phyloP scores from a whole-genome alignment of 2,329 filamentous ascomycete genomes.

The Ophiostoma sp. region DNA sequence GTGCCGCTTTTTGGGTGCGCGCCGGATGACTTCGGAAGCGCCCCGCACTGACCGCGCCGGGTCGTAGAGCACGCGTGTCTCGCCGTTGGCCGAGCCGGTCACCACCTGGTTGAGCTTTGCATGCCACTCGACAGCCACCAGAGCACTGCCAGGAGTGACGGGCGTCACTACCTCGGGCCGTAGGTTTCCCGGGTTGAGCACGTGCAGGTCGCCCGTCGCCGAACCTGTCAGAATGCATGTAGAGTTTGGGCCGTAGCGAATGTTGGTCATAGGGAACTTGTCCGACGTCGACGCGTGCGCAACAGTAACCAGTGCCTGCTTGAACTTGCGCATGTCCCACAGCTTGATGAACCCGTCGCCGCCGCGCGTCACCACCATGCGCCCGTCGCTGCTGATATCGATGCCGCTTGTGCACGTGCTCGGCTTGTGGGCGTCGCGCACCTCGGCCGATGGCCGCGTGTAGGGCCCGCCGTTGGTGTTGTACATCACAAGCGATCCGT shows the following conservation, averaged over 20 bases:
- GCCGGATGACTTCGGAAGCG: conserved; percentile 83
- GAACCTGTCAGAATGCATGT: conserved; percentile 87
- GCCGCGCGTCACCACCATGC: conserved; percentile 83
- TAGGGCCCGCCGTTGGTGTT: conserved; percentile 83
- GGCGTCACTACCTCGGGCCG: conserved; percentile 78
- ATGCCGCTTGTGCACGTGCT: conserved; percentile 89
- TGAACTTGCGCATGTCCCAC: conserved; percentile 97
- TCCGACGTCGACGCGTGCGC: conserved; percentile 76
- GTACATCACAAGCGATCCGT: conserved; percentile 90
- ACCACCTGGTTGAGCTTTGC: conserved; percentile 92
- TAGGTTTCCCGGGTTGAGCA: conserved; percentile 88
- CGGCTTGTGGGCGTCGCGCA: conserved; percentile 72
- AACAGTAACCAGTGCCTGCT: conserved; percentile 73
- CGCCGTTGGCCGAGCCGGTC: conserved; percentile 84
- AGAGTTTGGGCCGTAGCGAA: conserved; percentile 80
- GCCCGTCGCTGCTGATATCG: conserved; percentile 83
- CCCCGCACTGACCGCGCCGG: conserved; percentile 75
- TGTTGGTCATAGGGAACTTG: conserved; percentile 78
- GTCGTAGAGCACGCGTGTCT: conserved; percentile 86
- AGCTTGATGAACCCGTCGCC: conserved; percentile 91
- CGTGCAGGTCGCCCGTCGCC: conserved; percentile 76
- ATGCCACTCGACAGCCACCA: conserved; percentile 88
- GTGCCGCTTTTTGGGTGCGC: conserved; percentile 89
- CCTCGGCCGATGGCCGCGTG: conserved; percentile 72
- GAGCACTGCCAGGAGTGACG: conserved; percentile 75